These are phyloP conservation scores for Mycena chlorophos DNA, from an alignment of 768 basidiomycete species.

Conservation along the genomic window DNA sequence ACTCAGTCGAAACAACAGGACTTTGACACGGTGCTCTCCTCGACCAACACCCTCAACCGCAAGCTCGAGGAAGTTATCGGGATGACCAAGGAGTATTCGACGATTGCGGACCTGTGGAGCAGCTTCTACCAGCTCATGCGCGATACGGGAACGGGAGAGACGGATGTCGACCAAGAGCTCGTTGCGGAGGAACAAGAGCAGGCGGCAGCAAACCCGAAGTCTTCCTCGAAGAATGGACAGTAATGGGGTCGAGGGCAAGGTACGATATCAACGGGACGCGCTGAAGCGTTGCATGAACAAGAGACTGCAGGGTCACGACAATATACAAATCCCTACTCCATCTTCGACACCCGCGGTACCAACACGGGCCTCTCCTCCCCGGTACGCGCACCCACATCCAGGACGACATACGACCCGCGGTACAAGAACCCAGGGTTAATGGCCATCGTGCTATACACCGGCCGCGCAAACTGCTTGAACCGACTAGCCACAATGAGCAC, in stretches of 20 bases:
- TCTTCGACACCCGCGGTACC: slow-evolving; percentile 1
- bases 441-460: slow-evolving; percentile 72
- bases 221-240: background rate
- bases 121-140: slow-evolving; percentile 80
- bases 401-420: slow-evolving; percentile 55
- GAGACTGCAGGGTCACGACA: background rate
- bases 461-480: slow-evolving; percentile 89
- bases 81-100: slow-evolving; percentile 91
- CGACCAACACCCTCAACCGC: slow-evolving; percentile 83
- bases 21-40: slow-evolving; percentile 84
- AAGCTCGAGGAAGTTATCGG: slow-evolving; percentile 91
- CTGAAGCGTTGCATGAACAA: too few species aligned
- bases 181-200: background rate
- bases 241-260: too few species aligned
- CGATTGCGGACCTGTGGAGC: slow-evolving; percentile 83
- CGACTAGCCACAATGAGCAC: slow-evolving; percentile 86
- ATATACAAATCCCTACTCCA: background rate
- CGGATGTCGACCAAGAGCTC: background rate
- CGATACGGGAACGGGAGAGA: slow-evolving; percentile 35
- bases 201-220: background rate
- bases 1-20: slow-evolving; percentile 47
- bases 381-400: slow-evolving; percentile 36
- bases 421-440: slow-evolving; percentile 83
- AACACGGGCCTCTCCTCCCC: slow-evolving; percentile 2
- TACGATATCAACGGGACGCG: background rate